Conservation (phyloP, 179 eudicot genomes). For the Silene noctiflora region DNA sequence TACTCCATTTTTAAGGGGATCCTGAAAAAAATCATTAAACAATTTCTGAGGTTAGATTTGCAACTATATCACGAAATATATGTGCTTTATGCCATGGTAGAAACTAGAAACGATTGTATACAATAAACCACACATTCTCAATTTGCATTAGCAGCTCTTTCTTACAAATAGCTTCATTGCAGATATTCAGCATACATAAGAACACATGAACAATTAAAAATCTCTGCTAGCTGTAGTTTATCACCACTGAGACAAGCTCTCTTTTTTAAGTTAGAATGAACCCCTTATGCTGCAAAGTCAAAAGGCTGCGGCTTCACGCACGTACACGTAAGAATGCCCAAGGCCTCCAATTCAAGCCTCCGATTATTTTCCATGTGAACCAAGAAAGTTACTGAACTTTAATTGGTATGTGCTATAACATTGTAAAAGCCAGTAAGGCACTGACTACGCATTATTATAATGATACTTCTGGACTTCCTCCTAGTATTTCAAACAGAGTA, state of each 20-base stretch:
- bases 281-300: neutral
- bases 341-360: neutral
- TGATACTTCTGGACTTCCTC: neutral
- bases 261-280: neutral
- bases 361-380: neutral
- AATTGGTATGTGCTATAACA: neutral
- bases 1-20: constrained; percentile 75
- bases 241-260: neutral
- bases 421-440: neutral
- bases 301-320: neutral
- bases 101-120: neutral
- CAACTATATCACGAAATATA: neutral
- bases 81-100: neutral
- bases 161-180: neutral
- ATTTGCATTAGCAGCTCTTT: neutral
- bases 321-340: too few relatives aligned
- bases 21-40: constrained; percentile 35
- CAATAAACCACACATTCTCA: neutral
- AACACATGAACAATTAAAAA: neutral
- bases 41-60: neutral
- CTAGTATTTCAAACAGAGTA: neutral
- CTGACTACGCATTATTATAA: neutral
- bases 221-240: neutral
- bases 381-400: neutral
- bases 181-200: neutral